A percentile compares a stretch with the other conserved stretches of the same genome.
phyloP scores from a whole-genome alignment of 163 green algal genomes.

The Coccomyxa subellipsoidea region DNA sequence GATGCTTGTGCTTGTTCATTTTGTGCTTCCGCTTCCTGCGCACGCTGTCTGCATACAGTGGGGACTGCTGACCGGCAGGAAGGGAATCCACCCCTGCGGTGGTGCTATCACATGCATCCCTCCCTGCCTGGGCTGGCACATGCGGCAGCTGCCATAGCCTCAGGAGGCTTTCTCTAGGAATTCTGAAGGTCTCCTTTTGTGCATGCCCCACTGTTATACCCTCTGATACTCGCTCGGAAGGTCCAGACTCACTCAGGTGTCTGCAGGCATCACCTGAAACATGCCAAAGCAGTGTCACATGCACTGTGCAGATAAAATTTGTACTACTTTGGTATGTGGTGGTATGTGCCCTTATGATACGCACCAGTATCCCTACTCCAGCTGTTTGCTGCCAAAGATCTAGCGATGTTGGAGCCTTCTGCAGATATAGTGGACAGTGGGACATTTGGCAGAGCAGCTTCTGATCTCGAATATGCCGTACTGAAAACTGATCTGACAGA shows the following conservation, averaged over 20 bases:
- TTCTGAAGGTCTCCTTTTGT: not conserved
- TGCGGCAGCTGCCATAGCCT: not conserved
- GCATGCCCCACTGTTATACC: not conserved
- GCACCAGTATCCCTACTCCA: not conserved
- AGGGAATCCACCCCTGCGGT: not conserved
- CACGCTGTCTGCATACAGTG: constrained; percentile 41
- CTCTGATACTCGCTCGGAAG: not conserved
- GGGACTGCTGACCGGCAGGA: not conserved
- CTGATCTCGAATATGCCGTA: not conserved
- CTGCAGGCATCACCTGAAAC: not conserved
- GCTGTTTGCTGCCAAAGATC: not conserved
- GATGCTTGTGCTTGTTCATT: constrained; percentile 77
- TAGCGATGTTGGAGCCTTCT: not conserved
- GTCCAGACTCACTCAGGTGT: not conserved
- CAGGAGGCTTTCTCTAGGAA: not conserved
- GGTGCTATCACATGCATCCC: not conserved
- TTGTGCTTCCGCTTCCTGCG: constrained; percentile 49
- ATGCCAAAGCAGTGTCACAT: not conserved
- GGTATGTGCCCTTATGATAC: too few species aligned
- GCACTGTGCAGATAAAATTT: not conserved
- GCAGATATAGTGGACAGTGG: not conserved
- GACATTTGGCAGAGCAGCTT: not conserved
- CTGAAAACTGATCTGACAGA: not conserved
- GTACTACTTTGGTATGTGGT: not conserved
- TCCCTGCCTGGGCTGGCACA: not conserved